phyloP scores from a whole-genome alignment of 2,329 filamentous ascomycete species.

The Dichotomopilus funicola region DNA sequence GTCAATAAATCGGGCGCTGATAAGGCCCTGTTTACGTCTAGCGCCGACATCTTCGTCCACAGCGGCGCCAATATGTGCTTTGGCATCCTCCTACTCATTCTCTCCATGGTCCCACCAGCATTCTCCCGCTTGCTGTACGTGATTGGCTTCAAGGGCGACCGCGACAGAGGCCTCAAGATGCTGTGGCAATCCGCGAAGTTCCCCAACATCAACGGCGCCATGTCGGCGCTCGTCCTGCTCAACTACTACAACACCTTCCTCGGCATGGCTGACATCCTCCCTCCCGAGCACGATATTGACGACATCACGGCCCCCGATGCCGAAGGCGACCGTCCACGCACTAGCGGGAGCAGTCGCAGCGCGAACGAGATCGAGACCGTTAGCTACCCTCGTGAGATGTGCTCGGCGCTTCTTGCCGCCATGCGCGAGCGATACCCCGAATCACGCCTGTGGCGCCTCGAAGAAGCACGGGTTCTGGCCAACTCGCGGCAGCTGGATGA shows the following conservation, averaged over 20 bases:
- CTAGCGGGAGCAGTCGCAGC: neutral
- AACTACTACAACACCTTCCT: conserved; percentile 85
- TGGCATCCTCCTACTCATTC: conserved; percentile 73
- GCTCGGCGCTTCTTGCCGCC: conserved; percentile 58
- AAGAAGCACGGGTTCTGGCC: conserved; percentile 73
- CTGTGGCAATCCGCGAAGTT: conserved; percentile 87
- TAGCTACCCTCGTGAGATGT: conserved; percentile 65
- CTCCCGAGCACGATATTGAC: conserved; percentile 49
- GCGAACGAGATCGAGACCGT: conserved; percentile 52
- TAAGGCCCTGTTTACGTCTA: conserved; percentile 61
- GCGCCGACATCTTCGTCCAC: conserved; percentile 82
- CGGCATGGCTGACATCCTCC: conserved; percentile 81
- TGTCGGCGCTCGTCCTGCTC: conserved; percentile 74
- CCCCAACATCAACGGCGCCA: conserved; percentile 84
- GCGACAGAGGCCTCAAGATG: conserved; percentile 72
- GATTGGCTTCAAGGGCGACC: conserved; percentile 85
- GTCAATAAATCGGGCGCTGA: conserved; percentile 44
- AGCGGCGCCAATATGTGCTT: conserved; percentile 86
- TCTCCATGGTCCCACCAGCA: conserved; percentile 88
- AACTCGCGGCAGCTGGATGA: conserved; percentile 59
- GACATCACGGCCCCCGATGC: conserved; percentile 25
- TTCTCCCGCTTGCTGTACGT: conserved; percentile 83
- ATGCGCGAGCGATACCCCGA: conserved; percentile 77
- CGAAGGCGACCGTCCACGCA: conserved; percentile 22
- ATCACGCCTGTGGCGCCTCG: conserved; percentile 77